phyloP scores from a whole-genome alignment of 345 rosid genomes.

The Euphorbia peplus region DNA sequence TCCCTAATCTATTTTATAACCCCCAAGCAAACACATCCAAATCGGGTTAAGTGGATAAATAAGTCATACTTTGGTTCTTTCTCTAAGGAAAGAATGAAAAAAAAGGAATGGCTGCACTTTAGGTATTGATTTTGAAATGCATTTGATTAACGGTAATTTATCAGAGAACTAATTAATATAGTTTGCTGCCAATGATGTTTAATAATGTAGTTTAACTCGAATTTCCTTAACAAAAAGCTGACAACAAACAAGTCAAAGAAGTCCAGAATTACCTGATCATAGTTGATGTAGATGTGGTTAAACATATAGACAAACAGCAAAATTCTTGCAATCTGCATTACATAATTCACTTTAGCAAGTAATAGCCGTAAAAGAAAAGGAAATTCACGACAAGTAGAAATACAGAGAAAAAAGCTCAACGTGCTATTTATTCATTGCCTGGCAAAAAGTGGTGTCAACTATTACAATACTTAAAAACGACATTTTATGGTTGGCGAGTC shows the following conservation, averaged over 20 bases:
- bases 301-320: slow-evolving; percentile 28
- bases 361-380: background rate
- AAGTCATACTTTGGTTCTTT: background rate
- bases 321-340: slow-evolving; percentile 33
- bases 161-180: background rate
- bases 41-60: background rate
- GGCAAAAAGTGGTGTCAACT: background rate
- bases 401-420: background rate
- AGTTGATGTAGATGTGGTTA: slow-evolving; percentile 28
- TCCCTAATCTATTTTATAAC: background rate
- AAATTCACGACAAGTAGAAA: slow-evolving; percentile 3
- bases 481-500: background rate
- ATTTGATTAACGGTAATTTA: background rate
- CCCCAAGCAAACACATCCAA: no score
- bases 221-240: background rate
- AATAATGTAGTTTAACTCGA: background rate
- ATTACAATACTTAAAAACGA: slow-evolving; percentile 1
- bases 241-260: background rate
- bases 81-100: background rate
- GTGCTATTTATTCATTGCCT: background rate
- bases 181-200: background rate
- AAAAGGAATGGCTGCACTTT: background rate
- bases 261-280: slow-evolving; percentile 24
- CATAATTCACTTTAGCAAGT: slow-evolving; percentile 14
- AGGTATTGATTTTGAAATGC: background rate